A percentile compares a stretch with the other conserved stretches of the same genome.
Evolutionary conservation across 768 basidiomycete genomes (phyloP).

Genomic region (Russula abietina): DNA sequence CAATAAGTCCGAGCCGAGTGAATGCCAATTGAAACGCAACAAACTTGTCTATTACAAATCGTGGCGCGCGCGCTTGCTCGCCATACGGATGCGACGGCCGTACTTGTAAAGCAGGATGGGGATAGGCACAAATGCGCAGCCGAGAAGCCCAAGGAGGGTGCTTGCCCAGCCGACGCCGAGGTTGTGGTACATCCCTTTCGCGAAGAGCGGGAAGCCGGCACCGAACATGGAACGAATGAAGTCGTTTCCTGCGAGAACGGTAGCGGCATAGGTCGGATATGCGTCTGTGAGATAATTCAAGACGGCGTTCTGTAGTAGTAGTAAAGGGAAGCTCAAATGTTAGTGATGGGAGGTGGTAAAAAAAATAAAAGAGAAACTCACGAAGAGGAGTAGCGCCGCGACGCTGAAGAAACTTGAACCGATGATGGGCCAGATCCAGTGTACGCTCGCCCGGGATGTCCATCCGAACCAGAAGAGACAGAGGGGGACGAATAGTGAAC

Average conservation of each 20-base stretch:
- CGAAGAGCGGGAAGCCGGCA: conserved; percentile 23
- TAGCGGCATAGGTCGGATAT: conserved; percentile 32
- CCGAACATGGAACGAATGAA: conserved; percentile 31
- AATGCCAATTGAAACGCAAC: too few species aligned
- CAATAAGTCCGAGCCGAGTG: too few species aligned
- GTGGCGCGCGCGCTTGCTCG: conserved; percentile 24
- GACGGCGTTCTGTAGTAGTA: conserved; percentile 17
- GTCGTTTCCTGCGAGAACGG: conserved; percentile 34
- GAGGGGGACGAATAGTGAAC: conserved; percentile 32
- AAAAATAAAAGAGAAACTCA: conserved; percentile 25
- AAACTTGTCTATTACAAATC: conserved; percentile 8
- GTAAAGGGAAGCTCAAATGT: too few species aligned
- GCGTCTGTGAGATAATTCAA: conserved; percentile 32
- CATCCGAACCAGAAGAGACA: conserved; percentile 35
- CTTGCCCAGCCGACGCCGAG: conserved; percentile 29
- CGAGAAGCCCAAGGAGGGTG: conserved; percentile 29
- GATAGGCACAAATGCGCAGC: conserved; percentile 28
- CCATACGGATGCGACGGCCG: conserved; percentile 20
- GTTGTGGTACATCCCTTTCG: conserved; percentile 26
- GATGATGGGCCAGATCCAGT: conserved; percentile 35
- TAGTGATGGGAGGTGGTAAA: conserved; percentile 18
- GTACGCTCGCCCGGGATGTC: conserved; percentile 29
- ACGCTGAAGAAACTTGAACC: conserved; percentile 33
- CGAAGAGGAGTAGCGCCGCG: conserved; percentile 33
- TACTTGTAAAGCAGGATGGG: conserved; percentile 24